Evolutionary conservation across 31 red algal genomes (phyloP), one percentile per base, ranked within the genome.

Genomic region (Asparagopsis taxiformis): DNA sequence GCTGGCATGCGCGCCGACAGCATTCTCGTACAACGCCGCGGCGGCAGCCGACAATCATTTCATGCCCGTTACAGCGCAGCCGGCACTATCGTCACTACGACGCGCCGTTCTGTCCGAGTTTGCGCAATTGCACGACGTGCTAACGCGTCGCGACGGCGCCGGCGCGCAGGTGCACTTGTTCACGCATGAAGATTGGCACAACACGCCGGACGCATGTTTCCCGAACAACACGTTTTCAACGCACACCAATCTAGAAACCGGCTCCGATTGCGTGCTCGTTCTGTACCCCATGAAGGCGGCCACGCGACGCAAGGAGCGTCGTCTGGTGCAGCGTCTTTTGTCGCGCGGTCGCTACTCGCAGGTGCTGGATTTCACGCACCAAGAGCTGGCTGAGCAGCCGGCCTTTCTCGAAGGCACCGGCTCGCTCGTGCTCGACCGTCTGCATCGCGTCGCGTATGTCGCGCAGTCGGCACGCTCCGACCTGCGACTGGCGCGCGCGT

Each of bases 181-280:
- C 67, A 97, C 94, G 37, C 88, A 92, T 44, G 88, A 92, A 31
- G 80, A 80, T 51, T 84, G 85, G 66, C 89, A 92, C 62, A 85
- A 80, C 29, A 91, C 94, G 2, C 94, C 94, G 3, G 94, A 97
- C 70, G 89, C 94, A 36, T 79, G 91, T 36, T 97, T 89, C 67
- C 94, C 87, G 19, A 97, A 97, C 62, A 97, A 97, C 68, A 89
- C 82, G 65, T 97, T 97, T 67, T 89, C 82, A 23, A 97, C 93
- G 19, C 93, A 97, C 55, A 92, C 93, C 50, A 85, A 92, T 57
- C 56, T 92, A 1, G 88, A 92, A 48, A 82, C 78, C 43, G 87
- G 60, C 23, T 78, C 82, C 55, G 86, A 82, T 59, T 97, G 93
- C 77, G 85, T 89, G 24, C 51, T 82, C 49, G 89, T 93, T 43